Conservation (phyloP, 768 basidiomycete species). For the Leccinum ochraceum region DNA sequence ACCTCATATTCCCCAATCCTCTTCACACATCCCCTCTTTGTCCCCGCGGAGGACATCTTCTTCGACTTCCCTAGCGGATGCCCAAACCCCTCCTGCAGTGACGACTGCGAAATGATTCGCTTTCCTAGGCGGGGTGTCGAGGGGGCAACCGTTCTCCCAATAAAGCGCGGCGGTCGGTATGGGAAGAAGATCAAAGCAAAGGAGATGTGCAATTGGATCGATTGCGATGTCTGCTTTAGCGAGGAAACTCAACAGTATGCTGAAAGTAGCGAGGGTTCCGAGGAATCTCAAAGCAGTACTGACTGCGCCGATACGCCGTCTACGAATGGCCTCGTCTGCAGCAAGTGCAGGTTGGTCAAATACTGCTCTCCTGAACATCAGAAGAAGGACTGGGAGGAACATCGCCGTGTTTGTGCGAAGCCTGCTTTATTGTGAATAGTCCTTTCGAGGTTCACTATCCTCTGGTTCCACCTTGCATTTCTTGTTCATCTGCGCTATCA, state of each 20-base stretch:
- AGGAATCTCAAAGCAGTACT: conserved; percentile 45
- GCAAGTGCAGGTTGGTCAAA: conserved; percentile 76
- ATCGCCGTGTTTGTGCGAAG: conserved; percentile 64
- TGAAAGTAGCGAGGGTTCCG: conserved; percentile 46
- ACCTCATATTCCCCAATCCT: conserved; percentile 82
- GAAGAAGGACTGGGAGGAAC: conserved; percentile 77
- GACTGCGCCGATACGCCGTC: conserved; percentile 36
- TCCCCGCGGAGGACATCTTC: conserved; percentile 72
- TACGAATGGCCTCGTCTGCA: conserved; percentile 60
- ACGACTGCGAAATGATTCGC: conserved; percentile 82
- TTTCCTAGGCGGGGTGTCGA: conserved; percentile 68
- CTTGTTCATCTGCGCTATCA: neutral
- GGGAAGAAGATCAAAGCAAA: conserved; percentile 51
- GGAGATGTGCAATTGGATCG: conserved; percentile 85
- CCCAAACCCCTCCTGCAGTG: conserved; percentile 75
- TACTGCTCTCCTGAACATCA: conserved; percentile 79
- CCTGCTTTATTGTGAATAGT: conserved; percentile 24
- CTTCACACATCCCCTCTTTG: conserved; percentile 70
- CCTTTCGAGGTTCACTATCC: neutral
- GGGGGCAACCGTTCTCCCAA: conserved; percentile 59
- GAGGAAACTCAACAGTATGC: conserved; percentile 39
- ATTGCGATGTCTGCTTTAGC: conserved; percentile 63
- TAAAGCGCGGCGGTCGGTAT: conserved; percentile 55
- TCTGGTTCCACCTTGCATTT: neutral
- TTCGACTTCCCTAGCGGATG: conserved; percentile 80